Percentiles rank a stretch among this genome's conserved stretches.
These are phyloP conservation scores for Penicillium sp. DNA, from an alignment of 2,329 filamentous ascomycete genomes.

Conservation along the genomic window DNA sequence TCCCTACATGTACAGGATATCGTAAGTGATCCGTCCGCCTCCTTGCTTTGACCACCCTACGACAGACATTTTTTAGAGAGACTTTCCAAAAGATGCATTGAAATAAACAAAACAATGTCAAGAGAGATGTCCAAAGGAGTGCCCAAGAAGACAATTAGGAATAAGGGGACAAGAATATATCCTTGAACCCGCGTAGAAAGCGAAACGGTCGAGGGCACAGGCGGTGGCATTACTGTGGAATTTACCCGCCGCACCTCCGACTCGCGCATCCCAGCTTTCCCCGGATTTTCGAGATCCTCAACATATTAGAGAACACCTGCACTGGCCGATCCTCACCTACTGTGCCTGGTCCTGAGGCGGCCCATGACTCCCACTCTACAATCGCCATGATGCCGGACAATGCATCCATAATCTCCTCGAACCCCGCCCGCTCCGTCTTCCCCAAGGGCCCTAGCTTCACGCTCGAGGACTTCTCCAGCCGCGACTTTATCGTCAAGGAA, in stretches of 20 bases:
- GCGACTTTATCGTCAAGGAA: constrained; percentile 97
- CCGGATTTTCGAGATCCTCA: constrained; percentile 13
- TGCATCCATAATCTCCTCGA: constrained; percentile 40
- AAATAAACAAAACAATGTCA: too few species aligned
- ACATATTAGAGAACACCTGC: not conserved
- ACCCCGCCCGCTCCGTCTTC: constrained; percentile 64
- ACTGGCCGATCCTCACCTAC: not conserved
- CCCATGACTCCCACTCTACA: constrained; percentile 13
- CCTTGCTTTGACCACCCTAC: too few species aligned
- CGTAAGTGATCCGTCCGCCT: too few species aligned
- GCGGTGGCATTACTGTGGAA: not conserved
- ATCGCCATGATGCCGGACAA: constrained; percentile 38
- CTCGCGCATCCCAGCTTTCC: constrained; percentile 16
- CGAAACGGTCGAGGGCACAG: not conserved
- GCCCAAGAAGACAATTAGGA: too few species aligned
- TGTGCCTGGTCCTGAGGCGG: not conserved
- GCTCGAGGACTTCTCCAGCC: constrained; percentile 81
- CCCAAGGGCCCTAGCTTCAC: constrained; percentile 79
- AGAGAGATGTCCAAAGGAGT: too few species aligned
- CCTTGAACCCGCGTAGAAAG: too few species aligned
- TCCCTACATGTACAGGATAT: too few species aligned
- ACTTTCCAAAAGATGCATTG: too few species aligned
- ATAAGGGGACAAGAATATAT: too few species aligned
- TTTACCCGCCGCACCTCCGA: not conserved
- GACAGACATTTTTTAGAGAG: not conserved